Percentiles rank a stretch among this genome's conserved stretches.
Evolutionary conservation across 2,329 filamentous ascomycete species (phyloP).

Genomic region (Cytospora paraplurivora): DNA sequence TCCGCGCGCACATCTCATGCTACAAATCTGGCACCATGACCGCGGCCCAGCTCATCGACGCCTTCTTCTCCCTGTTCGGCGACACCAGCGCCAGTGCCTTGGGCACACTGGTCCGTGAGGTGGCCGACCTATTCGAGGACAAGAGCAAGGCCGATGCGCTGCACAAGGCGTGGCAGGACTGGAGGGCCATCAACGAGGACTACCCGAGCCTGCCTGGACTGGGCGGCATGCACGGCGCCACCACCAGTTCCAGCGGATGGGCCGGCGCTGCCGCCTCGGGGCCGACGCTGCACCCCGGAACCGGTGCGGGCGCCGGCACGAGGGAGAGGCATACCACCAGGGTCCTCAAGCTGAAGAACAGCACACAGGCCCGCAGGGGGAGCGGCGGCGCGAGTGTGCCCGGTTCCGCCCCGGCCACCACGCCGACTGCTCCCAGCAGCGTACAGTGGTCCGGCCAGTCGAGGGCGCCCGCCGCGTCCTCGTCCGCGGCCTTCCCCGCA

Average conservation of each 20-base stretch:
- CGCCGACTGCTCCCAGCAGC: constrained; percentile 17
- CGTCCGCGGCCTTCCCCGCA: constrained; percentile 48
- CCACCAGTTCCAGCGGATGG: constrained; percentile 61
- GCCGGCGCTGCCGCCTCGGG: constrained; percentile 60
- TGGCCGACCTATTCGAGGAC: constrained; percentile 91
- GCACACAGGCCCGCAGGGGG: constrained; percentile 46
- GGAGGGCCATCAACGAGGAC: constrained; percentile 94
- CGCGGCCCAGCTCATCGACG: constrained; percentile 78
- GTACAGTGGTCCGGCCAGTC: constrained; percentile 22
- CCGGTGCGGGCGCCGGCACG: constrained; percentile 39
- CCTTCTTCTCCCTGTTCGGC: constrained; percentile 80
- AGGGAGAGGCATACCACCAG: constrained; percentile 54
- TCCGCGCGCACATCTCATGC: constrained; percentile 77
- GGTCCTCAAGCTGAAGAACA: constrained; percentile 62
- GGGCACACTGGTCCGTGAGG: constrained; percentile 85
- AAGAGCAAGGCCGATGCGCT: constrained; percentile 71
- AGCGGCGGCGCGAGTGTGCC: constrained; percentile 39
- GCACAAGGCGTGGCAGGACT: constrained; percentile 88
- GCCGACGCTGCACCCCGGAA: constrained; percentile 55
- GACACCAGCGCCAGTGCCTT: constrained; percentile 79
- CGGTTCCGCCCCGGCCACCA: constrained; percentile 29
- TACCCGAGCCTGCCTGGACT: constrained; percentile 85
- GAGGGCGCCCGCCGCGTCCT: constrained; percentile 26
- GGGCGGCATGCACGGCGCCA: constrained; percentile 65
- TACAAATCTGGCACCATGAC: constrained; percentile 72